These are phyloP conservation scores for Polytolypa hystricis DNA, from an alignment of 2,329 filamentous ascomycete species.

Conservation along the genomic window DNA sequence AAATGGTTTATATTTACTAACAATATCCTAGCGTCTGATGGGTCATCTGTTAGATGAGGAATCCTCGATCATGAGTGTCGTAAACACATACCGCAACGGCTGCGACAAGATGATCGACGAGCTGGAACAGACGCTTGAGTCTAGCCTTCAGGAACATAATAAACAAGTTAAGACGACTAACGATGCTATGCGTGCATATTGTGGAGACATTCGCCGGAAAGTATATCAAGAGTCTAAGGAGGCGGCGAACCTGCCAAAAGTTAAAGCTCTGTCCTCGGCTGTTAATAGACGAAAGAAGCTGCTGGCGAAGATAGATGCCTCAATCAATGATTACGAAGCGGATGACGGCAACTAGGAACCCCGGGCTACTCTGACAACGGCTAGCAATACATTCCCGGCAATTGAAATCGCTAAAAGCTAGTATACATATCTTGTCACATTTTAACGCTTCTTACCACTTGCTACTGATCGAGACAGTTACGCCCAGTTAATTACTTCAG, in stretches of 20 bases:
- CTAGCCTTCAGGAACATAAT: slow-evolving; percentile 24
- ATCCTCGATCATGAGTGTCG: slow-evolving; percentile 31
- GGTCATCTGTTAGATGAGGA: slow-evolving; percentile 38
- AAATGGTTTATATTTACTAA: slow-evolving; percentile 2
- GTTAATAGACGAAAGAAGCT: slow-evolving; percentile 5
- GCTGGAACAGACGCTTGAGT: slow-evolving; percentile 30
- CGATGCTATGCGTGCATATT: slow-evolving; percentile 20
- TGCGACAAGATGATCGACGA: slow-evolving; percentile 34
- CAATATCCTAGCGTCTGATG: slow-evolving; percentile 26
- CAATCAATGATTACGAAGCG: slow-evolving; percentile 3
- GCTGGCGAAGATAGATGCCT: slow-evolving; percentile 1
- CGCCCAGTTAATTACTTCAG: too few relatives aligned
- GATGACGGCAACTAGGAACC: too few relatives aligned
- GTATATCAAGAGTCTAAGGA: slow-evolving; percentile 17
- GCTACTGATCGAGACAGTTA: too few relatives aligned
- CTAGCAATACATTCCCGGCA: too few relatives aligned
- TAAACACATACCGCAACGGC: slow-evolving; percentile 34
- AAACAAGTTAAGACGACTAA: slow-evolving; percentile 20
- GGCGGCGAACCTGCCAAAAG: slow-evolving; percentile 3
- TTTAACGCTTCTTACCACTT: too few relatives aligned
- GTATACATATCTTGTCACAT: too few relatives aligned
- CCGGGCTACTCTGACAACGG: too few relatives aligned
- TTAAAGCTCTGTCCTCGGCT: slow-evolving; percentile 3
- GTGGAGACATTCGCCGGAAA: slow-evolving; percentile 20
- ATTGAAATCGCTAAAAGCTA: too few relatives aligned